Conservation (phyloP, 2,329 filamentous ascomycete species). For the Venturia carpophila region DNA sequence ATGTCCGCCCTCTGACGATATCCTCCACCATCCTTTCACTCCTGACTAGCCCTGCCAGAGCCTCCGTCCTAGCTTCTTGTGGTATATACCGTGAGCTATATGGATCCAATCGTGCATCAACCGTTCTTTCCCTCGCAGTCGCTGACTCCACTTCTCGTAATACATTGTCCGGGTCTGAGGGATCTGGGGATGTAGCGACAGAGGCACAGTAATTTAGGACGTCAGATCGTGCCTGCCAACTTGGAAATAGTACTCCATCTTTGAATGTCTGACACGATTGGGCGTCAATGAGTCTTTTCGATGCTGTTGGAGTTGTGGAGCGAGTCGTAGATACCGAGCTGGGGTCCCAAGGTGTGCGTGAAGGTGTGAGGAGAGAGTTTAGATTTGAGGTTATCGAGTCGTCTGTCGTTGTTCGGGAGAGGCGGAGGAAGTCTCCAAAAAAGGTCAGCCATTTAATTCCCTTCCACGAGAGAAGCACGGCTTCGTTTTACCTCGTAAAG, state of each 20-base stretch:
- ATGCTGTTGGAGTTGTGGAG: slow-evolving; percentile 38
- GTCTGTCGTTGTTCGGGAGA: slow-evolving; percentile 78
- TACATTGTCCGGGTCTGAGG: slow-evolving; percentile 71
- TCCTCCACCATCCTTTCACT: slow-evolving; percentile 70
- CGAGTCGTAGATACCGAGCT: slow-evolving; percentile 61
- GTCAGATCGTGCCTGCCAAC: slow-evolving; percentile 76
- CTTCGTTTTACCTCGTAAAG: slow-evolving; percentile 37
- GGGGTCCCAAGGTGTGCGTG: slow-evolving; percentile 67
- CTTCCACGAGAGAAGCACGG: neutral
- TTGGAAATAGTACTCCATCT: slow-evolving; percentile 70
- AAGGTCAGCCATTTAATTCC: neutral
- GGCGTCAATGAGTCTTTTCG: slow-evolving; percentile 49
- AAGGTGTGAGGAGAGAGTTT: slow-evolving; percentile 77
- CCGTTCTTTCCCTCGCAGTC: slow-evolving; percentile 61
- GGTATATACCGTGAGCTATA: slow-evolving; percentile 81
- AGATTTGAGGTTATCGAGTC: slow-evolving; percentile 91
- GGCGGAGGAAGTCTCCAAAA: slow-evolving; percentile 71
- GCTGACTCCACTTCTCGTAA: slow-evolving; percentile 62
- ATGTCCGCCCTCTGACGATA: slow-evolving; percentile 74
- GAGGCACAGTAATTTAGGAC: slow-evolving; percentile 83
- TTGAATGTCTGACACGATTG: slow-evolving; percentile 65
- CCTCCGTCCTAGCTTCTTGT: slow-evolving; percentile 70
- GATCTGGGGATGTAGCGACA: slow-evolving; percentile 80
- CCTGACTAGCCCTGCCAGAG: slow-evolving; percentile 62
- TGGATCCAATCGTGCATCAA: slow-evolving; percentile 85